phyloP scores from a whole-genome alignment of 345 rosid species.

The Stellera chamaejasme region DNA sequence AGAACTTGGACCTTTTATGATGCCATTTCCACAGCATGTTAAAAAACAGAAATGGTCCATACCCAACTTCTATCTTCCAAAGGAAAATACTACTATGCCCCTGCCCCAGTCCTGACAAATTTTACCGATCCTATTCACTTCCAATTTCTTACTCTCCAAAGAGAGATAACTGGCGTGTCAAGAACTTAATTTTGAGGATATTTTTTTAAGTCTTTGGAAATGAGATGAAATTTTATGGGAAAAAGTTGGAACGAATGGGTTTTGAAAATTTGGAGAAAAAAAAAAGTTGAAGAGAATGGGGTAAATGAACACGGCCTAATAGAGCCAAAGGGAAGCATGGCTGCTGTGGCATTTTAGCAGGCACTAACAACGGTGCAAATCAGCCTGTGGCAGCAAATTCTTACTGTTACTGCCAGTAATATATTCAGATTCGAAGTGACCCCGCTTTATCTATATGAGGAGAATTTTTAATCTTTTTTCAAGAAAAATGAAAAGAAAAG shows the following conservation, averaged over 20 bases:
- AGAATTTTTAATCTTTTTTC: constrained; percentile 15
- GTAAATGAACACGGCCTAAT: neutral
- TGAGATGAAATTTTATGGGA: too few species aligned
- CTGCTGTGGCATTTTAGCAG: constrained; percentile 36
- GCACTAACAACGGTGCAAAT: constrained; percentile 33
- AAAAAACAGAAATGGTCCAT: constrained; percentile 57
- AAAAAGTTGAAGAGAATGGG: too few species aligned
- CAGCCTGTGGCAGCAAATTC: constrained; percentile 22
- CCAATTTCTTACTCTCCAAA: constrained; percentile 12
- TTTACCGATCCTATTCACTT: constrained; percentile 12
- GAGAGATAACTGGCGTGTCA: constrained; percentile 13
- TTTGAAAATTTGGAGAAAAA: too few species aligned
- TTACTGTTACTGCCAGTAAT: constrained; percentile 13
- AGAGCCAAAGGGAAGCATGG: constrained; percentile 27
- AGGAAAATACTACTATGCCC: constrained; percentile 11
- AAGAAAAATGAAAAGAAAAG: too few species aligned
- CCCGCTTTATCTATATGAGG: constrained; percentile 15
- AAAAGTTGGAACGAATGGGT: too few species aligned
- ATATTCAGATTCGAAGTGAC: constrained; percentile 16
- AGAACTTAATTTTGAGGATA: too few species aligned
- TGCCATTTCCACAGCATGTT: constrained; percentile 27
- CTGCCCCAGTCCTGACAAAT: neutral
- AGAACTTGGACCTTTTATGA: constrained; percentile 44
- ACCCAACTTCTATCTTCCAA: constrained; percentile 18
- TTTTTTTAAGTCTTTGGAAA: too few species aligned